These are phyloP conservation scores for Lanmaoa pseudosensibilis DNA, from an alignment of 768 basidiomycete genomes.

Conservation along the genomic window DNA sequence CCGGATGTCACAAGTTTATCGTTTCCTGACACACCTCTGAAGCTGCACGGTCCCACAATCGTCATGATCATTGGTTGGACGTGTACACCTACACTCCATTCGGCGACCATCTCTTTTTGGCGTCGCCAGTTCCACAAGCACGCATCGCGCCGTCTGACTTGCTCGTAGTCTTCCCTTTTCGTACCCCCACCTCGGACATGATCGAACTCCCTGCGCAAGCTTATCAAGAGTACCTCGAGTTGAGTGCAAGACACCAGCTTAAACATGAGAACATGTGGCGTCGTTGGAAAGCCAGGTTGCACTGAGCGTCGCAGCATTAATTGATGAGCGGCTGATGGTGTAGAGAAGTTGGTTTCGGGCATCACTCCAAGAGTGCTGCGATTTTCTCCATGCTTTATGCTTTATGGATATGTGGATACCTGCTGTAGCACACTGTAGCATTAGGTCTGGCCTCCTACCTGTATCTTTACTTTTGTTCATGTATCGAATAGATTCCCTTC, in stretches of 20 bases:
- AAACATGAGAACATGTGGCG: constrained; percentile 62
- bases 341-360: background rate
- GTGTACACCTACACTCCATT: constrained; percentile 66
- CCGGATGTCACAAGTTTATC: background rate
- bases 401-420: constrained; percentile 1
- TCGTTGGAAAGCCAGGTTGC: constrained; percentile 39
- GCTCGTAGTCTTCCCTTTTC: constrained; percentile 51
- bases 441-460: constrained; percentile 14
- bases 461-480: constrained; percentile 20
- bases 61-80: constrained; percentile 59
- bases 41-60: constrained; percentile 59
- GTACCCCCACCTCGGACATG: constrained; percentile 46
- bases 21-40: constrained; percentile 8
- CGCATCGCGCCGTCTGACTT: constrained; percentile 62
- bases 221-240: constrained; percentile 56
- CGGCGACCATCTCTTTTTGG: constrained; percentile 65
- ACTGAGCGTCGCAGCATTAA: constrained; percentile 2
- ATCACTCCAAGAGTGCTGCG: background rate
- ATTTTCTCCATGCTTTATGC: constrained; percentile 1
- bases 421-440: constrained; percentile 20
- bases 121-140: constrained; percentile 55
- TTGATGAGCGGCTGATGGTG: background rate
- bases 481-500: constrained; percentile 15
- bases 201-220: constrained; percentile 63
- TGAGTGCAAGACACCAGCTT: constrained; percentile 52